Evolutionary conservation across 768 basidiomycete genomes (phyloP), one percentile per base, ranked within the genome.

Genomic region (Leccinum arenicola): DNA sequence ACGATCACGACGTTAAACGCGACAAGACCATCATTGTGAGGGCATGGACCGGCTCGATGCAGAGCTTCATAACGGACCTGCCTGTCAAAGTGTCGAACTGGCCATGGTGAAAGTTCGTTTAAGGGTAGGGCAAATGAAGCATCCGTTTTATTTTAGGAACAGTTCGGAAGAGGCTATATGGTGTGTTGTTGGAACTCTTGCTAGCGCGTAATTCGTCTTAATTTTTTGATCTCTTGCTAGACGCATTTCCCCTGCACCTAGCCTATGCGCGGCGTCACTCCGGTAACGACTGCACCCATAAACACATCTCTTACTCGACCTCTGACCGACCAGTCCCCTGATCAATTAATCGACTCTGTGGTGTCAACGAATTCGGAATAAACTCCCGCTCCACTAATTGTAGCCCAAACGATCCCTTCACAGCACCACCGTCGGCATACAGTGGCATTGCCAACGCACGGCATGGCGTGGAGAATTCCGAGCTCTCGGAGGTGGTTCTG

Each of bases 31-130:
- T 95, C 47, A 79, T 78, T 35, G 86, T 94, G 56, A 90, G 86
- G 71, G 93, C 92, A 1, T 79, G 90, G 52, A 82, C 91, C 75
- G 90, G 87, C 38, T 82, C 82, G 5, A 84, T 84, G 64, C 76
- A 82, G 50, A 82, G 84, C 36, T 66, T 93, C 15, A 75, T 80
- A n/a, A 82, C 91, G 78, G 89, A 91, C 27, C 74, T 94, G 27
- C 91, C 91, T 17, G 81, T 93, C 17, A 85, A 90, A 50, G 78
- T 94, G 35, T 91, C 91, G 6, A 93, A 93, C 65, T 93, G 91
- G 91, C 89, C 88, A 64, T 83, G 87, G 91, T 88, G 61, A 49
- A 31, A 3, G 29, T 10, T 31, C 29, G 85, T 75, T 12, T 27
- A 14, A 27, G 23, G 15, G 40, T n/a, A 33, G 23, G 9, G 14